Base-by-base conservation (phyloP, 1,284 basidiomycete species). In the Rhodotorula mucilaginosa region DNA sequence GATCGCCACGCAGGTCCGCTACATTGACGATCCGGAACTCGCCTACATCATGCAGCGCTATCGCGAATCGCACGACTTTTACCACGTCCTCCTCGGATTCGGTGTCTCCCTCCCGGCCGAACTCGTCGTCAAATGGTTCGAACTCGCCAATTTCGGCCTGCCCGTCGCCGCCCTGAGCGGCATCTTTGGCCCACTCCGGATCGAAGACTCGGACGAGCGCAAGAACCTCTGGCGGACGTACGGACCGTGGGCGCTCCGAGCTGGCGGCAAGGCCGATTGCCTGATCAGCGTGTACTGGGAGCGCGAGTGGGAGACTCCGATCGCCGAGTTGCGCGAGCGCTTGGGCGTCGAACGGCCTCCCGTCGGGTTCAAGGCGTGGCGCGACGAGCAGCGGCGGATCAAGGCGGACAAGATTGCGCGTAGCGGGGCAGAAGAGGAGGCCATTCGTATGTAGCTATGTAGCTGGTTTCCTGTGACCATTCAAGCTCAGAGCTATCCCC, bases 31-130 rank as follows among this genome's bases (percentile, higher is more conserved):
- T 76, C 91, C 93, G 1, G 92, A 94, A 78, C 86, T 96, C 18
- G 94, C 94, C 44, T 97, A 97, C 81, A 92, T 98, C 68, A 94
- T 99, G 89, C 93, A 97, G 78, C 89, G 97, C 58, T 99, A 99
- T 81, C 90, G 97, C 52, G 95, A 99, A 83, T 72, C 70, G 23
- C 73, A 74, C 73, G 73, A 74, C 66, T 67, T 74, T 34, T 74
- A 74, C 73, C 93, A 74, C 70, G 73, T 74, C 73, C 68, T 74
- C 65, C 73, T 74, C 68, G 59, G 60, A 23, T 74, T 74, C 46
- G 70, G 70, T 26, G 73, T 97, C 64, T 90, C 89, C 70, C 89
- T 96, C 77, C 88, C 91, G 66, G 93, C 91, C 67, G 97, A 99
- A 82, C 87, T 98, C n/a, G 91, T 94, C 1, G 88, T 99, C 81